Evolutionary conservation across 768 basidiomycete species (phyloP).

Genomic region (Lentinula edodes): DNA sequence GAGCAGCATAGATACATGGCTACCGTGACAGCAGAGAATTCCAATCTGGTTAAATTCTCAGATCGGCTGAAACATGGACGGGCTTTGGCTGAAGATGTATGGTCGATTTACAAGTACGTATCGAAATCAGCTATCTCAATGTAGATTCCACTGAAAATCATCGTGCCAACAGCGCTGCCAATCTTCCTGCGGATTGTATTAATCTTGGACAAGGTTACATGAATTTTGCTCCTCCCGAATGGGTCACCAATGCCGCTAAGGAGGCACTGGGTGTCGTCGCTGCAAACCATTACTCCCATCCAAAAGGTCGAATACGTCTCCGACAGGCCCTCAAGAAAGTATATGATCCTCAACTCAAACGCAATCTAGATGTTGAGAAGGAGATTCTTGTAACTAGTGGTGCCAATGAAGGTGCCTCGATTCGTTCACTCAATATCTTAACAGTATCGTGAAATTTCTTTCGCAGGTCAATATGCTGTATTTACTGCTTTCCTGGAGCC

Average conservation of each 20-base stretch:
- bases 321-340: slow-evolving; percentile 81
- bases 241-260: slow-evolving; percentile 71
- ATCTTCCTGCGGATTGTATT: slow-evolving; percentile 87
- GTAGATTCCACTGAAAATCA: neutral
- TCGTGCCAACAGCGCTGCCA: slow-evolving; percentile 54
- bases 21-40: neutral
- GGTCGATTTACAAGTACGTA: slow-evolving; percentile 83
- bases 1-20: neutral
- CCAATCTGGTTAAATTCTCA: slow-evolving; percentile 50
- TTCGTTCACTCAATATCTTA: neutral
- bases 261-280: slow-evolving; percentile 57
- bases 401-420: slow-evolving; percentile 84
- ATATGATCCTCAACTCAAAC: slow-evolving; percentile 64
- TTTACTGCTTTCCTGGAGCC: slow-evolving; percentile 87
- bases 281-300: slow-evolving; percentile 87
- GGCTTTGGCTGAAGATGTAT: slow-evolving; percentile 79
- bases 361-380: slow-evolving; percentile 73
- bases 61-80: slow-evolving; percentile 71
- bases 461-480: slow-evolving; percentile 85
- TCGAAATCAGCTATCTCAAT: neutral
- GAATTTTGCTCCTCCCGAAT: slow-evolving; percentile 84
- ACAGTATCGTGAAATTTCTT: slow-evolving; percentile 3
- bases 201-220: slow-evolving; percentile 96
- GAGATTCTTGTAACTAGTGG: slow-evolving; percentile 96
- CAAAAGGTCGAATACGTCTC: slow-evolving; percentile 82